A percentile compares a stretch with the other conserved stretches of the same genome.
phyloP scores from a whole-genome alignment of 805 yeast species.

The Suhomyces faveliae region DNA sequence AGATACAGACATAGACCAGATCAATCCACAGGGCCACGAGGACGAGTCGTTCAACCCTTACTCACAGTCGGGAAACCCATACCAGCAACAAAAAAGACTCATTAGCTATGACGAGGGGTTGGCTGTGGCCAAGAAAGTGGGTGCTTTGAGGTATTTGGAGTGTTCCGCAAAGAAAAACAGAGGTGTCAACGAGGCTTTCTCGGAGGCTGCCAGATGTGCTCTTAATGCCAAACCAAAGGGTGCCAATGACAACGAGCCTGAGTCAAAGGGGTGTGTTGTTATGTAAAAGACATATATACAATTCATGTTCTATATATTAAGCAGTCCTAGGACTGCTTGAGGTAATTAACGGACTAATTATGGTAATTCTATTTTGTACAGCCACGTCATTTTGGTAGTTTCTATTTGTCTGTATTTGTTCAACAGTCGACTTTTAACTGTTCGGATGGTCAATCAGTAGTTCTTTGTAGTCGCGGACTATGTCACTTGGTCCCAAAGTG shows the following conservation, averaged over 20 bases:
- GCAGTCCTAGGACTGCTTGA: too few relatives aligned
- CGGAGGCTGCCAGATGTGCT: conserved; percentile 98
- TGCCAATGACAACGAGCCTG: conserved; percentile 48
- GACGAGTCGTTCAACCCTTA: conserved; percentile 35
- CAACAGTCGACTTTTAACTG: too few relatives aligned
- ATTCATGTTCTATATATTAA: too few relatives aligned
- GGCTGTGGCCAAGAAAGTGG: conserved; percentile 86
- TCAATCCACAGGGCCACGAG: conserved; percentile 28
- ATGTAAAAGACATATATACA: conserved; percentile 22
- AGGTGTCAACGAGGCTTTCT: conserved; percentile 98
- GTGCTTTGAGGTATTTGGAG: conserved; percentile 91
- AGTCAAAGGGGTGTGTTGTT: conserved; percentile 39
- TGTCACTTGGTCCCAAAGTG: too few relatives aligned
- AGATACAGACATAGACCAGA: conserved; percentile 29
- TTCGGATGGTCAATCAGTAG: too few relatives aligned
- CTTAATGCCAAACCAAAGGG: conserved; percentile 85
- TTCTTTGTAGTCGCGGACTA: too few relatives aligned
- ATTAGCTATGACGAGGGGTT: conserved; percentile 93
- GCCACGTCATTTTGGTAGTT: too few relatives aligned
- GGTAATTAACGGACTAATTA: too few relatives aligned
- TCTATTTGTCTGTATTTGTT: too few relatives aligned
- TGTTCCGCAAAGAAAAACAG: conserved; percentile 95
- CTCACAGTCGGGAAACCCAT: conserved; percentile 31
- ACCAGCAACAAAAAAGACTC: conserved; percentile 46
- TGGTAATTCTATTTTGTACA: too few relatives aligned